Evolutionary conservation across 805 yeast species (phyloP), one percentile per base, ranked within the genome.

Genomic region (Saccharomycopsis selenospora): DNA sequence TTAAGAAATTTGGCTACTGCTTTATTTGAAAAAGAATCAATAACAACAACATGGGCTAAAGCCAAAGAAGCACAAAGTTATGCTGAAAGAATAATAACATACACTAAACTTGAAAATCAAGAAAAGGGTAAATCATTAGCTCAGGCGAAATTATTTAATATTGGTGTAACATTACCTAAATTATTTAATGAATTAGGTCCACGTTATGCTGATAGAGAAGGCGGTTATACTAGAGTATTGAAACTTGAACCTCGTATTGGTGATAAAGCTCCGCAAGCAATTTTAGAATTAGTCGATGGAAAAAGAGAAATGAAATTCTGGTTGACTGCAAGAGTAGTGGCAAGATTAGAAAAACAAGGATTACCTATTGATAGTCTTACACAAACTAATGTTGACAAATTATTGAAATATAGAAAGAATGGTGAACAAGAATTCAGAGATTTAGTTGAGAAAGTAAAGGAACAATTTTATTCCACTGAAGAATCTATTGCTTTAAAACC

Each of bases 191-290:
- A 77, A 38, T 69, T 90, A 36, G 76, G 79, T 3, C 71, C 76
- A 38, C 72, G 95, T 49, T 90, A 85, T 60, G 59, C 68, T 3
- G 59, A 65, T 22, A 76, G 96, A 66, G 61, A 65, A 1, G 85
- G 88, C 53, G 97, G 97, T 1, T 91, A 82, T 68, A 88, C 97
- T 2, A 77, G 98, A 56, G 77, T 91, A 47, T 67, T 89, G 53
- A 81, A 77, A 57, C 69, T 93, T 52, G 98, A 93, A 64, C 88
- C 90, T 14, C 74, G 98, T 56, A 65, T 82, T 42, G 90, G 93
- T 48, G 99, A 93, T 63, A 84, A 80, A 53, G 95, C 97, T 0
- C 90, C 90, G 27, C 93, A 86, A 72, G 81, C 93, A 0, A 80
- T 90, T 6, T 61, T 93, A 47, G 99, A 93, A 65, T 70, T 93